phyloP scores from a whole-genome alignment of 768 basidiomycete species.

The Galerina marginata region DNA sequence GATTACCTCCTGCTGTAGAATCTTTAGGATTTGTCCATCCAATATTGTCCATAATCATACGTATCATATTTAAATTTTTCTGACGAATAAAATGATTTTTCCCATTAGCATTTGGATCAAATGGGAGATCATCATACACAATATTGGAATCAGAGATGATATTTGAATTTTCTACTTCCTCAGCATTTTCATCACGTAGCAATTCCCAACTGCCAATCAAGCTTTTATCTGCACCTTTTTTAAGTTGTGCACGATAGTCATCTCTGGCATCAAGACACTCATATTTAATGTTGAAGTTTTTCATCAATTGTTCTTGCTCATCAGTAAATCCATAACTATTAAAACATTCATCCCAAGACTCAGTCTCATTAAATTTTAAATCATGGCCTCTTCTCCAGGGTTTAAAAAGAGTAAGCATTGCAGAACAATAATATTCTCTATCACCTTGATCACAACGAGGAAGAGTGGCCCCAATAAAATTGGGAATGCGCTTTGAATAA shows the following conservation, averaged over 20 bases:
- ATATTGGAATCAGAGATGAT: too few species aligned
- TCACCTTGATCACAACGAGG: slow-evolving; percentile 37
- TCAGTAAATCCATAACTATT: slow-evolving; percentile 1
- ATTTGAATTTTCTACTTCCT: too few species aligned
- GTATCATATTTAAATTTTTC: too few species aligned
- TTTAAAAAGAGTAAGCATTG: too few species aligned
- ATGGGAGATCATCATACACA: too few species aligned
- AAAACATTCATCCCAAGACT: too few species aligned
- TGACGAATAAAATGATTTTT: background rate
- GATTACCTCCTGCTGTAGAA: too few species aligned
- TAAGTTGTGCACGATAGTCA: slow-evolving; percentile 30
- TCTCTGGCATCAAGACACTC: slow-evolving; percentile 43
- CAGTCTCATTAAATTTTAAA: too few species aligned
- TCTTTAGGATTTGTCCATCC: too few species aligned
- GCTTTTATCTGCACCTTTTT: background rate
- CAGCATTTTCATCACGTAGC: too few species aligned
- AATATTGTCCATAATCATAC: too few species aligned
- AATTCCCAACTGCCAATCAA: background rate
- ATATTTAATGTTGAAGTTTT: slow-evolving; percentile 37
- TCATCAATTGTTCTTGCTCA: slow-evolving; percentile 8
- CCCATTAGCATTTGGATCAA: background rate
- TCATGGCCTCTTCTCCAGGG: too few species aligned
- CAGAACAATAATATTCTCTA: background rate
- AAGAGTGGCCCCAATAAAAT: slow-evolving; percentile 34
- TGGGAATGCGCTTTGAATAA: slow-evolving; percentile 19